Conservation (phyloP, 495 filamentous ascomycete genomes). For the Wilcoxina mikolae region DNA sequence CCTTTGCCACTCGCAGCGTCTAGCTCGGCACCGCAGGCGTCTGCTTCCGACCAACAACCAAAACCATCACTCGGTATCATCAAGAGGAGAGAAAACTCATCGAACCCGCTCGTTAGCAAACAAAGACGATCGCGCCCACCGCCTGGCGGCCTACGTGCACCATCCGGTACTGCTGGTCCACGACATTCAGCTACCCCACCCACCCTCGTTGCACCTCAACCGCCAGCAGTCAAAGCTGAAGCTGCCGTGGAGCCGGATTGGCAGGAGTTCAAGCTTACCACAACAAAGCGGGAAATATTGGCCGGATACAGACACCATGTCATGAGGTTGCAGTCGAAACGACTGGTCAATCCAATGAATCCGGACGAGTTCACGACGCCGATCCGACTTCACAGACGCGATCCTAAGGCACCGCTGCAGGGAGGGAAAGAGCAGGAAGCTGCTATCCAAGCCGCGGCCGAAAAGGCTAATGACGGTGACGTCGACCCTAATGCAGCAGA, state of each 20-base stretch:
- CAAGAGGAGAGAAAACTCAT: neutral
- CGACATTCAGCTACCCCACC: neutral
- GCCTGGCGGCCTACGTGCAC: neutral
- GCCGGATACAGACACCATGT: constrained; percentile 77
- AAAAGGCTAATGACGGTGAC: constrained; percentile 31
- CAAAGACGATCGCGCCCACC: neutral
- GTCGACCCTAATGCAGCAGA: constrained; percentile 34
- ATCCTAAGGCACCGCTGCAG: constrained; percentile 57
- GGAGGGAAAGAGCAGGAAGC: constrained; percentile 40
- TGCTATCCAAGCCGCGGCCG: constrained; percentile 15
- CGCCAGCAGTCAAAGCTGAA: neutral
- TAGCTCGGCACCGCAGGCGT: neutral
- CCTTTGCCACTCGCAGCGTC: neutral
- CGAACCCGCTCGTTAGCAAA: neutral
- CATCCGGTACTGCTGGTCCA: neutral
- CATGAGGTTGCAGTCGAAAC: constrained; percentile 55
- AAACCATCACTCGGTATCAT: neutral
- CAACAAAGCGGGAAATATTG: constrained; percentile 63
- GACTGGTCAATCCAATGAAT: constrained; percentile 54
- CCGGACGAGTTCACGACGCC: constrained; percentile 73
- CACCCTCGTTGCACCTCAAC: neutral
- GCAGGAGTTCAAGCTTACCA: constrained; percentile 38
- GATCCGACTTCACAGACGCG: constrained; percentile 73
- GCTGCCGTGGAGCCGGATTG: constrained; percentile 6
- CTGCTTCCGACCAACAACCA: neutral